phyloP scores from a whole-genome alignment of 352 stramenopile genomes.

The Phytopythium cucurbitacearum region DNA sequence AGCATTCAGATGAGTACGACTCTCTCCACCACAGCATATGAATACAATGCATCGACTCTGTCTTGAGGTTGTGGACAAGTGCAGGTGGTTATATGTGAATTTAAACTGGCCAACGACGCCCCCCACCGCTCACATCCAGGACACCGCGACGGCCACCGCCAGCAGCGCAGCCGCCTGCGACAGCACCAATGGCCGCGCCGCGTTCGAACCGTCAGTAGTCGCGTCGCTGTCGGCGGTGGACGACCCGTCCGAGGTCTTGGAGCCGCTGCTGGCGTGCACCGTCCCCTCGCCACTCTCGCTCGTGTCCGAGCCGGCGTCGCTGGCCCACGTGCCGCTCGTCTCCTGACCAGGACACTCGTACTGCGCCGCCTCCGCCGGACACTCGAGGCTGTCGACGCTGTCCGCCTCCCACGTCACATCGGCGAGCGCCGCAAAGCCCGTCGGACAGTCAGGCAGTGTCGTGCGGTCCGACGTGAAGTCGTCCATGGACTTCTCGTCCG shows the following conservation, averaged over 20 bases:
- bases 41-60: background rate
- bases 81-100: background rate
- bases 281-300: constrained; percentile 1
- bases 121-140: background rate
- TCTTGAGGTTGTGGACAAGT: background rate
- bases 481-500: constrained; percentile 21
- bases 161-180: constrained; percentile 4
- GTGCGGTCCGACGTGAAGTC: constrained; percentile 32
- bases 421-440: constrained; percentile 26
- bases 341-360: constrained; percentile 34
- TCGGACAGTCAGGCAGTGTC: constrained; percentile 26
- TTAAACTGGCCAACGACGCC: too few relatives aligned
- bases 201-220: constrained; percentile 8
- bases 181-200: background rate
- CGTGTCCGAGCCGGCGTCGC: constrained; percentile 8
- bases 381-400: constrained; percentile 22
- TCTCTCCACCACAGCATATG: background rate
- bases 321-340: constrained; percentile 43
- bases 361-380: constrained; percentile 14
- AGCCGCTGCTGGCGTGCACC: constrained; percentile 7
- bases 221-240: constrained; percentile 2
- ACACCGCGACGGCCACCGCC: constrained; percentile 1
- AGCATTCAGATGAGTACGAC: too few relatives aligned
- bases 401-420: constrained; percentile 38
- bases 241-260: background rate